A percentile compares a stretch with the other conserved stretches of the same genome.
Conservation (phyloP, 768 basidiomycete species). For the Mycena epipterygia region DNA sequence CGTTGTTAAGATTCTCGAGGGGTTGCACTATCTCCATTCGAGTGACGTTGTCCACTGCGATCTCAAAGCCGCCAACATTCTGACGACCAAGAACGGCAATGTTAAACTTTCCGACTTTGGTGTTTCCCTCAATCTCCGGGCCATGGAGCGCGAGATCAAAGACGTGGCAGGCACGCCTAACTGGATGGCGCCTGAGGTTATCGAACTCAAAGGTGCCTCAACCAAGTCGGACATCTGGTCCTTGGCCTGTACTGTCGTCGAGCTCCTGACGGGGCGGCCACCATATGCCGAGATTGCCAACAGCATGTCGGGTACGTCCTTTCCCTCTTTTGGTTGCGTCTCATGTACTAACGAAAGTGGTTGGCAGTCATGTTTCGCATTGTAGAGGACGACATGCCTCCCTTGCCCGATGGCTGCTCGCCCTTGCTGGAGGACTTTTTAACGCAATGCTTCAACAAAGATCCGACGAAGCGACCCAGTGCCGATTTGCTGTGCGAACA, state of each 20-base stretch:
- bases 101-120: slow-evolving; percentile 98
- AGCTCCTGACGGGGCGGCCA: slow-evolving; percentile 92
- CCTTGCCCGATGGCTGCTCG: slow-evolving; percentile 85
- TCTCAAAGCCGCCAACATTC: slow-evolving; percentile 97
- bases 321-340: slow-evolving; percentile 22
- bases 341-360: slow-evolving; percentile 18
- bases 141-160: slow-evolving; percentile 87
- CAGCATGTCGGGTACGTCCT: slow-evolving; percentile 84
- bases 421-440: slow-evolving; percentile 86
- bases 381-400: slow-evolving; percentile 93
- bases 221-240: slow-evolving; percentile 97
- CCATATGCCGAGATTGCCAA: slow-evolving; percentile 93
- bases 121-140: slow-evolving; percentile 94
- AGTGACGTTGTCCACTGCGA: slow-evolving; percentile 97
- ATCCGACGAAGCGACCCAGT: slow-evolving; percentile 84
- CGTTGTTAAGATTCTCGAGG: slow-evolving; percentile 97
- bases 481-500: slow-evolving; percentile 92
- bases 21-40: slow-evolving; percentile 91
- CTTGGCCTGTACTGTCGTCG: slow-evolving; percentile 93
- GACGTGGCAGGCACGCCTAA: slow-evolving; percentile 96
- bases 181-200: slow-evolving; percentile 99
- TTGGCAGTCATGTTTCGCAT: slow-evolving; percentile 94
- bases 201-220: slow-evolving; percentile 94
- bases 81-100: slow-evolving; percentile 98
- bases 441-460: slow-evolving; percentile 90